phyloP scores from a whole-genome alignment of 164 flowering plant species.

The Stephania japonica region DNA sequence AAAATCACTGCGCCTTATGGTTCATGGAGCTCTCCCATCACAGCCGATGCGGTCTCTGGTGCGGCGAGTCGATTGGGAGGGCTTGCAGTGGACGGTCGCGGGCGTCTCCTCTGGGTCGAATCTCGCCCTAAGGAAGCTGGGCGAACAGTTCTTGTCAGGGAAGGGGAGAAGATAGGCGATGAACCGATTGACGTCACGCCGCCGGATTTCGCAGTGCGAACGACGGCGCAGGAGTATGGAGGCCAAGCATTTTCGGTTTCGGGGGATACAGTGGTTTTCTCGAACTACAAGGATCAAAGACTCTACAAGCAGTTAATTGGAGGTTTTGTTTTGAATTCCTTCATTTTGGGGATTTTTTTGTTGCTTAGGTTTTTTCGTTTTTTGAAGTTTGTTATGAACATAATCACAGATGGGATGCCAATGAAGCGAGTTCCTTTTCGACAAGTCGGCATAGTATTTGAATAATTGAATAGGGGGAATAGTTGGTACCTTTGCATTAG shows the following conservation, averaged over 20 bases:
- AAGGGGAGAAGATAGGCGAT: conserved; percentile 44
- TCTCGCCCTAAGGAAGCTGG: conserved; percentile 80
- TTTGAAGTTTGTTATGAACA: background rate
- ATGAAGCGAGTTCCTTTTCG: too few relatives aligned
- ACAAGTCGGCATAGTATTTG: too few relatives aligned
- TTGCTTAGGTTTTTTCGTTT: background rate
- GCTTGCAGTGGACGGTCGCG: conserved; percentile 48
- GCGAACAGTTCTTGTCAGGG: conserved; percentile 75
- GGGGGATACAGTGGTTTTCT: conserved; percentile 59
- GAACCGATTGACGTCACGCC: conserved; percentile 70
- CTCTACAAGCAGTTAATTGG: conserved; percentile 64
- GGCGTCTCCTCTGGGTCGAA: conserved; percentile 77
- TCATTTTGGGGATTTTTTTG: background rate
- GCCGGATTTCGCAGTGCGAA: conserved; percentile 62
- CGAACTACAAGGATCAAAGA: conserved; percentile 88
- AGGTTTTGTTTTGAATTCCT: conserved; percentile 31
- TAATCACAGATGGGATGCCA: too few relatives aligned
- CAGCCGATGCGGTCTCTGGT: conserved; percentile 77
- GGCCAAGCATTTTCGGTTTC: conserved; percentile 75
- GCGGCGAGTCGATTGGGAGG: conserved; percentile 75
- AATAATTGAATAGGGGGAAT: too few relatives aligned
- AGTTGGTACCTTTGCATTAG: too few relatives aligned
- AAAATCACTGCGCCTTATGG: conserved; percentile 73
- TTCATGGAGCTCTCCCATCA: conserved; percentile 93
- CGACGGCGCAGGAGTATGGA: conserved; percentile 84